Percentiles rank a stretch among this genome's conserved stretches.
phyloP scores from a whole-genome alignment of 208 protist genomes.

The Leishmania martiniquensis region DNA sequence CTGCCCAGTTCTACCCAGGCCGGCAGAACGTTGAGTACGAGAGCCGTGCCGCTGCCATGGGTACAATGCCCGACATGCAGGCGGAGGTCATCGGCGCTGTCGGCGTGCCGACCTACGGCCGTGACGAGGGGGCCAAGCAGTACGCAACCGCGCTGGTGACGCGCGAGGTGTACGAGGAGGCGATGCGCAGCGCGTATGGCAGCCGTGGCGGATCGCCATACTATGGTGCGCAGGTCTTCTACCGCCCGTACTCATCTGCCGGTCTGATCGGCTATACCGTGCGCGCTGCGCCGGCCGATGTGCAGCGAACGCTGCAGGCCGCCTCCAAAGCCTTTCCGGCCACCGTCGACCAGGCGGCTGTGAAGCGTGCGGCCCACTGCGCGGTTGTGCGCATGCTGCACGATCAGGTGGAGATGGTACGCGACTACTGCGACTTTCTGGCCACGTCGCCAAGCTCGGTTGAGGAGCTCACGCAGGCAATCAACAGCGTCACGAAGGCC shows the following conservation, averaged over 20 bases:
- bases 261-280: slow-evolving; percentile 84
- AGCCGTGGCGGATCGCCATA: slow-evolving; percentile 30
- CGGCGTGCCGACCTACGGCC: slow-evolving; percentile 62
- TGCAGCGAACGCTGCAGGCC: slow-evolving; percentile 37
- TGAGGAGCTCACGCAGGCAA: slow-evolving; percentile 55
- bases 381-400: slow-evolving; percentile 49
- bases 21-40: slow-evolving; percentile 66
- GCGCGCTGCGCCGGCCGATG: slow-evolving; percentile 50
- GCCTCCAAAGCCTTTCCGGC: slow-evolving; percentile 49
- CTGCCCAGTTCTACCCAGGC: slow-evolving; percentile 78
- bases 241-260: slow-evolving; percentile 76
- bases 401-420: slow-evolving; percentile 61
- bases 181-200: slow-evolving; percentile 35
- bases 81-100: slow-evolving; percentile 76
- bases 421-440: slow-evolving; percentile 88
- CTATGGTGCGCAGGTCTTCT: slow-evolving; percentile 68
- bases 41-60: slow-evolving; percentile 71
- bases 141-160: slow-evolving; percentile 72
- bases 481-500: slow-evolving; percentile 51
- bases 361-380: slow-evolving; percentile 40
- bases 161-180: slow-evolving; percentile 61
- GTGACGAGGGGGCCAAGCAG: slow-evolving; percentile 47
- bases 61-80: slow-evolving; percentile 86
- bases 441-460: slow-evolving; percentile 47
- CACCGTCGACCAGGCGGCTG: slow-evolving; percentile 33